These are phyloP conservation scores for Penicillium pancosmium DNA, from an alignment of 495 filamentous ascomycete genomes.

Conservation along the genomic window DNA sequence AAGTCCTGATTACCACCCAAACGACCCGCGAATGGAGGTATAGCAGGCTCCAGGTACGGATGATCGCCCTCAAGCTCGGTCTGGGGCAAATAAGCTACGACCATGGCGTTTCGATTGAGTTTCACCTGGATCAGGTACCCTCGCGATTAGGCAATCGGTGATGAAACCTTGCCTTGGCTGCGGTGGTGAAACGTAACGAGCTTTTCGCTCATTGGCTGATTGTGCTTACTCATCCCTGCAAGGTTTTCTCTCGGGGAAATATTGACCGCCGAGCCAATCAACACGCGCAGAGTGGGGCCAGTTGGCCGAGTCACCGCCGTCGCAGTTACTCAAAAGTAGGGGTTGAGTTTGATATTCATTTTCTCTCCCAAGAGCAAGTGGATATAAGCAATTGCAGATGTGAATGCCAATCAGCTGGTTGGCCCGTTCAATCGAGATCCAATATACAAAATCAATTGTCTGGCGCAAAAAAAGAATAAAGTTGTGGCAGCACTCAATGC, in stretches of 20 bases:
- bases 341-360: neutral
- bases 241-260: constrained; percentile 7
- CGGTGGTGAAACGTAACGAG: constrained; percentile 14
- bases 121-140: constrained; percentile 6
- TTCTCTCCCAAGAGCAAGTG: too few species aligned
- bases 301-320: constrained; percentile 3
- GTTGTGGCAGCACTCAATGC: too few species aligned
- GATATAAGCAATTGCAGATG: too few species aligned
- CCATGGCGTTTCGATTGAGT: constrained; percentile 18
- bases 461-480: too few species aligned
- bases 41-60: constrained; percentile 15
- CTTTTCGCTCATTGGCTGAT: constrained; percentile 1
- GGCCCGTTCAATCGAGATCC: too few species aligned
- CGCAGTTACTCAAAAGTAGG: neutral
- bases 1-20: constrained; percentile 53
- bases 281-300: neutral
- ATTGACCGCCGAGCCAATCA: neutral
- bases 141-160: constrained; percentile 5
- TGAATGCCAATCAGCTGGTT: too few species aligned
- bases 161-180: constrained; percentile 6
- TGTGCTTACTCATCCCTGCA: neutral
- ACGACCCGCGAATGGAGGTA: constrained; percentile 49
- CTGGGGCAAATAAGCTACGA: constrained; percentile 22
- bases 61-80: constrained; percentile 20
- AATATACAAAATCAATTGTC: too few species aligned